phyloP scores from a whole-genome alignment of 2,329 filamentous ascomycete genomes.

The Paradendryphiella salina region DNA sequence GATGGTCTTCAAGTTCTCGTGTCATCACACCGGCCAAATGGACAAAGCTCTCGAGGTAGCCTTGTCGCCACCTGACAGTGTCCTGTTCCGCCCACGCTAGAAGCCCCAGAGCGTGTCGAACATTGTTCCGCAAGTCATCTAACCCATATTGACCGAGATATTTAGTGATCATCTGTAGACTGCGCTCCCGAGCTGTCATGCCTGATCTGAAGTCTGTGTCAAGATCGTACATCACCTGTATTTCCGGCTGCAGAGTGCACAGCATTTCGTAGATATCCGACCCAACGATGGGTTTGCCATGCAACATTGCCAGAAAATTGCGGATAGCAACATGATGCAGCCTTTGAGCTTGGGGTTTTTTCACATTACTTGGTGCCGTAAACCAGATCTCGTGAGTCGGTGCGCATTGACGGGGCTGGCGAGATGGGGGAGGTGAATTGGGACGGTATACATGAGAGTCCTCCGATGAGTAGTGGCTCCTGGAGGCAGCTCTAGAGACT shows the following conservation, averaged over 20 bases:
- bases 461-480: slow-evolving; percentile 22
- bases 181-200: slow-evolving; percentile 48
- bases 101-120: slow-evolving; percentile 62
- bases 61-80: slow-evolving; percentile 65
- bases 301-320: slow-evolving; percentile 69
- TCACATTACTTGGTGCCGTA: slow-evolving; percentile 57
- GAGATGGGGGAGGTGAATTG: slow-evolving; percentile 21
- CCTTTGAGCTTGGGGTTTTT: slow-evolving; percentile 53
- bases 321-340: slow-evolving; percentile 67
- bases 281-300: slow-evolving; percentile 67
- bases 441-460: slow-evolving; percentile 9
- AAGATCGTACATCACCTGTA: slow-evolving; percentile 59
- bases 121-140: slow-evolving; percentile 66
- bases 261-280: slow-evolving; percentile 66
- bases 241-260: slow-evolving; percentile 62
- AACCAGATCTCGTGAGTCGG: slow-evolving; percentile 62
- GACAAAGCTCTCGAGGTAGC: slow-evolving; percentile 68
- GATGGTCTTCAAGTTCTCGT: slow-evolving; percentile 50
- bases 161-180: slow-evolving; percentile 62
- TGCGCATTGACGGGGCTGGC: slow-evolving; percentile 11
- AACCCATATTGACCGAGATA: slow-evolving; percentile 64
- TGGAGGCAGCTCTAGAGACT: slow-evolving; percentile 19
- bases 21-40: slow-evolving; percentile 66
- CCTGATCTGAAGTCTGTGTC: slow-evolving; percentile 40
- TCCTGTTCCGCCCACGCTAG: slow-evolving; percentile 68